phyloP scores from a whole-genome alignment of 2,329 filamentous ascomycete species.

The Alternaria viburni region DNA sequence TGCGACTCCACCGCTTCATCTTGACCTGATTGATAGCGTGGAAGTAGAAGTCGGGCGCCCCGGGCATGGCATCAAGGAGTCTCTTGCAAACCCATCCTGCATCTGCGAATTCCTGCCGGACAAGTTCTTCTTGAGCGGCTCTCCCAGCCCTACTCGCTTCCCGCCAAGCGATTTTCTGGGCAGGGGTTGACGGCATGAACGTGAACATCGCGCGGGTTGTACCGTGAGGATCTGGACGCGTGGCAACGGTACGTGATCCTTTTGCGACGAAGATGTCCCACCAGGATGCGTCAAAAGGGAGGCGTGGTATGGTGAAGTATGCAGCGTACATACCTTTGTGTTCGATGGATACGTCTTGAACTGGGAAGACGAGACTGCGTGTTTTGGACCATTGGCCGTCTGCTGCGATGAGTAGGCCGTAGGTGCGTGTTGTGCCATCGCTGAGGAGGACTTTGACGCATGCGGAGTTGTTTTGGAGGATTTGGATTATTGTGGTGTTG shows the following conservation, averaged over 20 bases:
- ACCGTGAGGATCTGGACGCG: not conserved
- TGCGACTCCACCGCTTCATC: not conserved
- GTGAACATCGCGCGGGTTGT: not conserved
- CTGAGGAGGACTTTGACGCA: conserved; percentile 13
- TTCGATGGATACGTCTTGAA: conserved; percentile 47
- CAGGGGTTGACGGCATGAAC: not conserved
- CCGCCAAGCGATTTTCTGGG: not conserved
- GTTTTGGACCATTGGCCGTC: conserved; percentile 62
- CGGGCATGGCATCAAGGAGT: not conserved
- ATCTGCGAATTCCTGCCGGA: not conserved
- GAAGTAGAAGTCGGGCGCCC: not conserved
- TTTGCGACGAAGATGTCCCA: not conserved
- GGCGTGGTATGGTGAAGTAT: not conserved
- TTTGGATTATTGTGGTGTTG: not conserved
- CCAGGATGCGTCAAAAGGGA: not conserved
- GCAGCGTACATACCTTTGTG: conserved; percentile 39
- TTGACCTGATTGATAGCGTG: not conserved
- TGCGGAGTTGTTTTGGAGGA: not conserved
- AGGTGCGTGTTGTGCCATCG: conserved; percentile 53
- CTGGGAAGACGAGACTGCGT: conserved; percentile 30
- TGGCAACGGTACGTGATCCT: not conserved
- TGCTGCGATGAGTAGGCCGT: conserved; percentile 62
- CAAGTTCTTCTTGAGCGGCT: not conserved
- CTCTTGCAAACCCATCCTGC: not conserved
- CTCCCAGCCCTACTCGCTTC: not conserved